Evolutionary conservation across 495 filamentous ascomycete genomes (phyloP), one percentile per base, ranked within the genome.

Genomic region (Aspergillus ellipticus): DNA sequence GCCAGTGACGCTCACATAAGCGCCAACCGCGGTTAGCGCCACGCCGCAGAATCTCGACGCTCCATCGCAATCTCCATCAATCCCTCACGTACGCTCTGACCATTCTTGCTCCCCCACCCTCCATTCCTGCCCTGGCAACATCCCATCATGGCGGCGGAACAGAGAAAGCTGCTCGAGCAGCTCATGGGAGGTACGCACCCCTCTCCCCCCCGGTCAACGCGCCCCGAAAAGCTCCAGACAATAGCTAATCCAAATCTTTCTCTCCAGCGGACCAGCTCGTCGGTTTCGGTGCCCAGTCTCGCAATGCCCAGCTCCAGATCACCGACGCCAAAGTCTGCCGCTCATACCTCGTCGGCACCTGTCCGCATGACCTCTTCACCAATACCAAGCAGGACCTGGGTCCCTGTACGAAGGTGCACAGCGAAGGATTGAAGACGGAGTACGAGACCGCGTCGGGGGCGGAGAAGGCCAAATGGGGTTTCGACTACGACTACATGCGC

Each of bases 311-410:
- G 72, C 82, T 96, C 66, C 85, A 88, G 43, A 87, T 97, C 59
- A 94, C 89, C 45, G 95, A 99, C 73, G 79, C 88, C 31, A 96
- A 96, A 75, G 89, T 96, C 59, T 99, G 94, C 77, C 90, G 91
- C 51, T 96, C 91, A 54, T 97, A 92, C 74, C 82, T 99, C 49
- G 90, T 84, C 57, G 94, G 94, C 60, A 96, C 89, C 39, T 99
- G 94, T 69, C 94, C 94, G 5, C 93, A 97, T 77, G 94, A 99
- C 75, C 92, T 97, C 67, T 99, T 99, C 83, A 97, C 92, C 57
- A 99, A 99, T 76, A 99, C 94, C 39, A 97, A 96, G 74, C 90
- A 96, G 82, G 94, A 99, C 69, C 82, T 97, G 28, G 94, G 94
- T 17, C 85, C 85, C 0, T 99, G 94, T 64, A 84, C 90, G 31